Evolutionary conservation across 2,329 filamentous ascomycete genomes (phyloP).

Genomic region (Epicoccum sorghinum): DNA sequence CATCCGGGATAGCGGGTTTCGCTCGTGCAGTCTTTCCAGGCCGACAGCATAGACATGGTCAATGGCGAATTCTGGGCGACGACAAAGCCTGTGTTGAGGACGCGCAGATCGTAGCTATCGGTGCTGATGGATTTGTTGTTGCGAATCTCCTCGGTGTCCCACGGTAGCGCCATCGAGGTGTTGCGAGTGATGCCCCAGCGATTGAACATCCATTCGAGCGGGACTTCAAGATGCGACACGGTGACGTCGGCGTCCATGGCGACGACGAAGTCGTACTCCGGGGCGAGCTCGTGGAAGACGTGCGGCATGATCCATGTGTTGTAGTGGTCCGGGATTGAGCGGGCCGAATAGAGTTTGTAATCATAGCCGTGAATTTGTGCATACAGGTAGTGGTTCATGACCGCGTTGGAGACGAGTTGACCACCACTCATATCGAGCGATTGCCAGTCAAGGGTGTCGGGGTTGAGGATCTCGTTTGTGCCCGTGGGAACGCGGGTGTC

Average conservation of each 20-base stretch:
- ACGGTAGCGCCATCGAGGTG: slow-evolving; percentile 50
- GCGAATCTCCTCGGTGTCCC: slow-evolving; percentile 34
- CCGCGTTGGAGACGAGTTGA: slow-evolving; percentile 37
- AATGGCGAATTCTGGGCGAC: slow-evolving; percentile 42
- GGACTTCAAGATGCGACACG: slow-evolving; percentile 51
- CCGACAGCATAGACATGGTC: slow-evolving; percentile 36
- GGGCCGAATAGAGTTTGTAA: slow-evolving; percentile 52
- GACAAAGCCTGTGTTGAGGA: slow-evolving; percentile 51
- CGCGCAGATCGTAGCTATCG: slow-evolving; percentile 39
- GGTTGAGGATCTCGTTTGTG: slow-evolving; percentile 36
- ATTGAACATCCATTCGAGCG: slow-evolving; percentile 57
- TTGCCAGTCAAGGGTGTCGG: slow-evolving; percentile 45
- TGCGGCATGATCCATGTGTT: slow-evolving; percentile 55
- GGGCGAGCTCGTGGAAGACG: slow-evolving; percentile 48
- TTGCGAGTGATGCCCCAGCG: slow-evolving; percentile 50
- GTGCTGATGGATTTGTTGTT: slow-evolving; percentile 41
- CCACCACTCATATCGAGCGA: slow-evolving; percentile 23
- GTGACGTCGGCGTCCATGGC: slow-evolving; percentile 55
- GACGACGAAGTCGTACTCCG: slow-evolving; percentile 52
- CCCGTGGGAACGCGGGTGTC: slow-evolving; percentile 43
- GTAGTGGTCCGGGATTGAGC: slow-evolving; percentile 43
- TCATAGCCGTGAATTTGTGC: slow-evolving; percentile 50
- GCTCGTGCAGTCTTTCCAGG: slow-evolving; percentile 41
- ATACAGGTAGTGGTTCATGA: slow-evolving; percentile 11
- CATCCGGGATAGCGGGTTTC: slow-evolving; percentile 36